Evolutionary conservation across 2,329 filamentous ascomycete genomes (phyloP), one percentile per base, ranked within the genome.

Genomic region (Penicillium nordicum): DNA sequence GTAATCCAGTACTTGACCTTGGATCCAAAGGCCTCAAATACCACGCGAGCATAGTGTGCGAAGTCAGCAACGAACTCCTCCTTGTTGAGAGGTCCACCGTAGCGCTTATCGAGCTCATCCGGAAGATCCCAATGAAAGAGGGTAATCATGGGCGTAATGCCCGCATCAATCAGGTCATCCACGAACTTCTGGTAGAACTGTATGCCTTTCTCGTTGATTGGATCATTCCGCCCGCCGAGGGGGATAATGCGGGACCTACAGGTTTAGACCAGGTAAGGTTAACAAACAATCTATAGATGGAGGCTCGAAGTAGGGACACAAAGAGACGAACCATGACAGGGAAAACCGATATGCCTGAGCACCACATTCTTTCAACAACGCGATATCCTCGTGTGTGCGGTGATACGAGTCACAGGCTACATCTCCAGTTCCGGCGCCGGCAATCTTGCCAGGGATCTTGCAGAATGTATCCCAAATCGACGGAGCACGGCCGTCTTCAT

Each of bases 381-480:
- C 83, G 69, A 95, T 89, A 69, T 96, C 91, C 69, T 90, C 85
- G 38, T 79, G 80, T 49, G 86, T 90, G 51, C 88, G 86, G 76
- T 93, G 87, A 80, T 95, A 95, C 29, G 89, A 92, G 78, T 95
- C 90, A 76, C 91, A 96, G 37, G 91, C 90, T 42, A 89, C 83
- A 50, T 84, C 86, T 50, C 91, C 91, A 42, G 85, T 88, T 64
- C 82, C 86, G 56, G 85, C 87, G 67, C 90, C 88, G 54, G 90
- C 89, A 67, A 94, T 92, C 76, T 94, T 95, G 67, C 89, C 89
- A 7, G 88, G 86, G 52, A 85, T 87, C 60, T 83, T 83, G 76
- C 88, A 92, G 78, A 95, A 95, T n/a, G 84, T 87, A 76, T 96
- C 91, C 91, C 91, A 95, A 73, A 95, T 94, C 59, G 88, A 90